Conservation (phyloP, 2,329 filamentous ascomycete species). For the Bisporella sp. region DNA sequence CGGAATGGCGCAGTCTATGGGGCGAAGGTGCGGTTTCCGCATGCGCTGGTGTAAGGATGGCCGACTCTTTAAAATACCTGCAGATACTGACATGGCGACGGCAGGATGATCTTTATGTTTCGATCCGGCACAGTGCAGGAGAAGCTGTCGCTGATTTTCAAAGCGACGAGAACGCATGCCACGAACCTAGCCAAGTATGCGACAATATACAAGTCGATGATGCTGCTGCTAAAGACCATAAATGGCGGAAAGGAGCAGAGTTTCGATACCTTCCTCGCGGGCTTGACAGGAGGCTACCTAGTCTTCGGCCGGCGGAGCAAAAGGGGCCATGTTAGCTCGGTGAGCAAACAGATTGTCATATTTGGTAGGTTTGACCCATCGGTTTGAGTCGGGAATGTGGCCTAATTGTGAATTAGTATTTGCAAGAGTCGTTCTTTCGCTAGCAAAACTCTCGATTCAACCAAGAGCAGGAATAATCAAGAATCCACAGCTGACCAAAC, state of each 20-base stretch:
- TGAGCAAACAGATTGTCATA: slow-evolving; percentile 96
- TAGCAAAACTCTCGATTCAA: slow-evolving; percentile 78
- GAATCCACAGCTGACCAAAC: slow-evolving; percentile 35
- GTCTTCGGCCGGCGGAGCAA: slow-evolving; percentile 69
- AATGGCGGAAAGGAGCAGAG: slow-evolving; percentile 59
- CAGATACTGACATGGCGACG: not conserved
- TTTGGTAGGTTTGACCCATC: slow-evolving; percentile 42
- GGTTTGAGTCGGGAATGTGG: not conserved
- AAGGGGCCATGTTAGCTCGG: slow-evolving; percentile 66
- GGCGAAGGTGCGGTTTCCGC: slow-evolving; percentile 94
- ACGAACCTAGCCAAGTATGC: slow-evolving; percentile 89
- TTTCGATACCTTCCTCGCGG: slow-evolving; percentile 81
- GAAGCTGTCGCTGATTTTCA: slow-evolving; percentile 70
- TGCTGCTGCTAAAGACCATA: slow-evolving; percentile 65
- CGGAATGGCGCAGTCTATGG: slow-evolving; percentile 98
- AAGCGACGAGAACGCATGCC: slow-evolving; percentile 85
- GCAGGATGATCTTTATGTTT: slow-evolving; percentile 93
- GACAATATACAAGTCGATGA: slow-evolving; percentile 77
- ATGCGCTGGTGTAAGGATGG: slow-evolving; percentile 73
- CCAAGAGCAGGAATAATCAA: slow-evolving; percentile 44
- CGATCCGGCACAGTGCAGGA: slow-evolving; percentile 77
- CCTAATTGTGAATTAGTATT: slow-evolving; percentile 51
- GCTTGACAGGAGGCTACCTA: slow-evolving; percentile 82
- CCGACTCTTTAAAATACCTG: not conserved
- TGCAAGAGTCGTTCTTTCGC: slow-evolving; percentile 76